Evolutionary conservation across 2,329 filamentous ascomycete genomes (phyloP), one percentile per base, ranked within the genome.

Genomic region (Ascochyta fabae): DNA sequence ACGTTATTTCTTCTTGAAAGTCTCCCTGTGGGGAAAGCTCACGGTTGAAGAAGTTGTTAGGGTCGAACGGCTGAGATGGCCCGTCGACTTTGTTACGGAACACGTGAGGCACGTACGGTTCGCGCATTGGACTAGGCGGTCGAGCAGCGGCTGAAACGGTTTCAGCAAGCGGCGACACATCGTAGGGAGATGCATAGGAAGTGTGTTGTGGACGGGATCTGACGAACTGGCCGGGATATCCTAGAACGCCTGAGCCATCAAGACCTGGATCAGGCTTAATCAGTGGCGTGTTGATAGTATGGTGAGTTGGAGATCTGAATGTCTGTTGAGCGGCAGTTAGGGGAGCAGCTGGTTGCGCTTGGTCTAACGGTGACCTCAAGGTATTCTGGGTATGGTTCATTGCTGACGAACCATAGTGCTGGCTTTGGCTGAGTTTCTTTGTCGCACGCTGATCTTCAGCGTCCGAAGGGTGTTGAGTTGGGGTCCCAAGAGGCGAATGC

Each of bases 1-100:
- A 45, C 34, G 33, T 48, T 4, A 35, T 16, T 15, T 56, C 46
- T 27, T 54, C 34, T 22, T 62, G 45, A 9, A 43, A 31, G 2
- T 59, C 50, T 10, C n/a, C 31, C 5, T 59, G 53, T 27, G 39
- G 56, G 9, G 61, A 64, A 3, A 26, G 12, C 15, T 63, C 60
- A 31, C 58, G 59, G 12, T 61, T 54, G 56, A 71, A 69, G 9
- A 64, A 45, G 1, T 53, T 47, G 4, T 58, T 56, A 1, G 56
- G 54, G 40, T 68, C 57, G 49, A 71, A 67, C 1, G 40, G 31
- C 26, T 54, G 16, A 16, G 35, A 43, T 23, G 39, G 23, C 9
- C 54, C 43, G 2, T 49, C 33, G 13, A 44, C 9, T 9, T 44
- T 13, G 39, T 44, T 43, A 13, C 31, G 40, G 13, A 50, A 43